A percentile compares a stretch with the other conserved stretches of the same genome.
phyloP scores from a whole-genome alignment of 441 rosid genomes.

The Cnidoscolus chayamansa region DNA sequence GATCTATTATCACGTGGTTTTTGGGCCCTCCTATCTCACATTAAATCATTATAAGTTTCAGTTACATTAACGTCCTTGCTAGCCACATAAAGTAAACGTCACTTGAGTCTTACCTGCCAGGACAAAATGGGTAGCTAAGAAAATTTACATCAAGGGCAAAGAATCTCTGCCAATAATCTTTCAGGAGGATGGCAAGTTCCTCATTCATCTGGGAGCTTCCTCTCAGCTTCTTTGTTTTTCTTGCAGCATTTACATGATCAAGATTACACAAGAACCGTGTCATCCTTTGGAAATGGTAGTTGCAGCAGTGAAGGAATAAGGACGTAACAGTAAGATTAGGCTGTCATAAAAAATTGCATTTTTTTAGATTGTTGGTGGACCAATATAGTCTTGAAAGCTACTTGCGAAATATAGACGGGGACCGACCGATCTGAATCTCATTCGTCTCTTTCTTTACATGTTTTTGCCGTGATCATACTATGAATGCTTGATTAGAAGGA shows the following conservation, averaged over 20 bases:
- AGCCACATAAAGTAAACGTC: background rate
- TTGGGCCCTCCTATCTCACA: constrained; percentile 34
- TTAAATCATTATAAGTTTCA: background rate
- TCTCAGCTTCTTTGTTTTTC: constrained; percentile 18
- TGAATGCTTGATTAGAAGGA: constrained; percentile 10
- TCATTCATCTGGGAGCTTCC: constrained; percentile 19
- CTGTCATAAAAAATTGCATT: constrained; percentile 24
- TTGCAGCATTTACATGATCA: background rate
- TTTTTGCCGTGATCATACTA: constrained; percentile 20
- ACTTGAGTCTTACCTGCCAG: constrained; percentile 6
- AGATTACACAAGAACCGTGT: constrained; percentile 2
- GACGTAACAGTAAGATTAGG: constrained; percentile 25
- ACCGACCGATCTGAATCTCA: constrained; percentile 27
- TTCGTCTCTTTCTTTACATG: constrained; percentile 28
- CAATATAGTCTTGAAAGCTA: constrained; percentile 23
- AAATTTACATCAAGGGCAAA: constrained; percentile 19
- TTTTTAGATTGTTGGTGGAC: constrained; percentile 19
- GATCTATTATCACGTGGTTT: constrained; percentile 59
- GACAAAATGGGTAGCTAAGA: constrained; percentile 15
- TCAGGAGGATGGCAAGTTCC: constrained; percentile 18
- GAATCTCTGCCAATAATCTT: constrained; percentile 26
- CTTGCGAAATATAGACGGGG: constrained; percentile 5
- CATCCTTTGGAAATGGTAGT: constrained; percentile 9
- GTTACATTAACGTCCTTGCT: constrained; percentile 30
- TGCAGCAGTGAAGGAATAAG: constrained; percentile 18